Evolutionary conservation across 257 asterid genomes (phyloP).

Genomic region (Solanum medicagineum): DNA sequence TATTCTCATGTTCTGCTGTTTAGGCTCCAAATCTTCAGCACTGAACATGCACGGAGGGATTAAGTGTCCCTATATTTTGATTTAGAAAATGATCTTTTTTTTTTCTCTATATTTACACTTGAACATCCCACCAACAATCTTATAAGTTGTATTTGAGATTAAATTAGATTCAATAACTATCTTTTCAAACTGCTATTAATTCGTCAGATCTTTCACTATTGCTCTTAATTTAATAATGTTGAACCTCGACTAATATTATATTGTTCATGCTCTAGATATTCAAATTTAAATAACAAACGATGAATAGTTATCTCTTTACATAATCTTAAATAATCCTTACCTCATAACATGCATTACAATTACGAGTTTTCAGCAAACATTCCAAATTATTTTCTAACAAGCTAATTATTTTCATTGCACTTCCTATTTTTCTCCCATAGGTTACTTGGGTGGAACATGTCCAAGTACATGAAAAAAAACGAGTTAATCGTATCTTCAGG

Average conservation of each 20-base stretch:
- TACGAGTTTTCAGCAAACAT: not conserved
- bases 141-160: not conserved
- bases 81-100: no score
- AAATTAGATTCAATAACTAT: not conserved
- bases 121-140: not conserved
- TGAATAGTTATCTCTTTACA: not conserved
- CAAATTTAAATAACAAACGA: not conserved
- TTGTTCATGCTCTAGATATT: not conserved
- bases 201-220: not conserved
- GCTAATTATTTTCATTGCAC: not conserved
- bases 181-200: not conserved
- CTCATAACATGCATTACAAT: not conserved
- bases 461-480: slow-evolving; percentile 53
- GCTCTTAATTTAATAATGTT: not conserved
- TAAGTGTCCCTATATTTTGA: no score
- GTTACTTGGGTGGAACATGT: slow-evolving; percentile 81
- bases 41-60: no score
- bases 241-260: not conserved
- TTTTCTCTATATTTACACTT: not conserved
- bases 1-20: not conserved
- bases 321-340: not conserved
- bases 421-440: slow-evolving; percentile 7
- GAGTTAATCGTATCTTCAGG: slow-evolving; percentile 42
- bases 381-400: not conserved
- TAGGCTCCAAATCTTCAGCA: no score